Percentiles rank a stretch among this genome's conserved stretches.
Conservation (phyloP, 495 filamentous ascomycete genomes). For the Aspergillus egyptiacus region DNA sequence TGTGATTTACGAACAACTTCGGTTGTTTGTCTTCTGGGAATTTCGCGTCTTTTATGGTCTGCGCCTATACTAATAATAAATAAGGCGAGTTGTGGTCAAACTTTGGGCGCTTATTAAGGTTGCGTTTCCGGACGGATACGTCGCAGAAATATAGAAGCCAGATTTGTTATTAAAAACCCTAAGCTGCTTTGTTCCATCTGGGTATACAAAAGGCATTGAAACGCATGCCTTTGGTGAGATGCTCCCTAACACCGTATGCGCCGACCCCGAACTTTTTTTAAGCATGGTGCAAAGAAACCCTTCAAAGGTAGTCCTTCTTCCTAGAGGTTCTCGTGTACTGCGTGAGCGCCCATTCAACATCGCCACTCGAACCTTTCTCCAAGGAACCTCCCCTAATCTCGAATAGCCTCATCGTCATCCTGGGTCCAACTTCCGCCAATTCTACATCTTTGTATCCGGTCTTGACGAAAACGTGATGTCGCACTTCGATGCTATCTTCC, state of each 20-base stretch:
- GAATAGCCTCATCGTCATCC: slow-evolving; percentile 95
- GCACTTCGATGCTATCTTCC: slow-evolving; percentile 86
- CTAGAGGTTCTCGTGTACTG: slow-evolving; percentile 88
- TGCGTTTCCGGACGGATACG: neutral
- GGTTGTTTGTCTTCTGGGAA: neutral
- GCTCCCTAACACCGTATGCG: slow-evolving; percentile 23
- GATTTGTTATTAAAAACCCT: neutral
- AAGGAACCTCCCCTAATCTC: slow-evolving; percentile 90
- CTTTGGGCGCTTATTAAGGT: neutral
- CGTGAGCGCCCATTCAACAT: slow-evolving; percentile 90
- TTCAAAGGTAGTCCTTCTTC: slow-evolving; percentile 89
- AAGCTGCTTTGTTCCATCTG: slow-evolving; percentile 12
- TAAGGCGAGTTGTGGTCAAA: neutral
- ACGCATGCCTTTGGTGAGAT: slow-evolving; percentile 15
- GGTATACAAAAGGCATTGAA: slow-evolving; percentile 21
- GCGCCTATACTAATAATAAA: neutral
- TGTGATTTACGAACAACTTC: too few species aligned
- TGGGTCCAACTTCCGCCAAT: slow-evolving; percentile 87
- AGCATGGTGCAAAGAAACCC: slow-evolving; percentile 4
- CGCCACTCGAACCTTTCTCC: slow-evolving; percentile 86
- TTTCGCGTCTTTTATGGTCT: neutral
- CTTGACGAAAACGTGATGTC: slow-evolving; percentile 77
- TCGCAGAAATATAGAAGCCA: neutral
- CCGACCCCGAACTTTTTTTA: slow-evolving; percentile 23
- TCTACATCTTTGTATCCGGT: slow-evolving; percentile 85